Evolutionary conservation across 192 early-diverging fungal species (phyloP).

Genomic region (Powellomyces hirtus): DNA sequence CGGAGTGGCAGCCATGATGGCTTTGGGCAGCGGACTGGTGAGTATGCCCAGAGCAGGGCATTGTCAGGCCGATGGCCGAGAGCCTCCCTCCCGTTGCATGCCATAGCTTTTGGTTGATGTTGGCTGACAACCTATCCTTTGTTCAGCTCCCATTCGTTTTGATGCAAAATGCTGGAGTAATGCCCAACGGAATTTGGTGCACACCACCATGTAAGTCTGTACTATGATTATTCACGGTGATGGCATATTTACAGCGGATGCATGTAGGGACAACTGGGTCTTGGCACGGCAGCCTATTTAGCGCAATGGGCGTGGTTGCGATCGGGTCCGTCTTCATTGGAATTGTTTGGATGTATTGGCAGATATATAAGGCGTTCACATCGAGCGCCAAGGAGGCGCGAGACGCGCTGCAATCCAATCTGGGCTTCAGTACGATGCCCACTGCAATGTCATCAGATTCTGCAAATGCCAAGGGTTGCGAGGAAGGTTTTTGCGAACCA

Average conservation of each 20-base stretch:
- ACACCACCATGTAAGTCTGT: neutral
- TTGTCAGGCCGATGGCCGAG: no score
- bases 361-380: conserved; percentile 1
- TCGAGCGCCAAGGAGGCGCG: neutral
- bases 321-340: neutral
- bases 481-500: no score
- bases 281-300: neutral
- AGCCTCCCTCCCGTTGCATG: no score
- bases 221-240: no score
- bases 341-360: conserved; percentile 1
- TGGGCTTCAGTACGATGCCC: neutral
- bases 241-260: no score
- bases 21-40: no score
- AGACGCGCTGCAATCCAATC: neutral
- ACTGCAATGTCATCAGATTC: no score
- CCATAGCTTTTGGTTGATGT: no score
- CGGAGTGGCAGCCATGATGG: neutral
- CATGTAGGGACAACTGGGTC: neutral
- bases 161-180: neutral
- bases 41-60: no score
- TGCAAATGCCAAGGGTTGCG: no score
- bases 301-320: neutral
- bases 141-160: neutral
- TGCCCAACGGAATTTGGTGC: neutral
- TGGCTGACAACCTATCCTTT: neutral